These are phyloP conservation scores for Macrophomina tecta DNA, from an alignment of 2,329 filamentous ascomycete species.

Conservation along the genomic window DNA sequence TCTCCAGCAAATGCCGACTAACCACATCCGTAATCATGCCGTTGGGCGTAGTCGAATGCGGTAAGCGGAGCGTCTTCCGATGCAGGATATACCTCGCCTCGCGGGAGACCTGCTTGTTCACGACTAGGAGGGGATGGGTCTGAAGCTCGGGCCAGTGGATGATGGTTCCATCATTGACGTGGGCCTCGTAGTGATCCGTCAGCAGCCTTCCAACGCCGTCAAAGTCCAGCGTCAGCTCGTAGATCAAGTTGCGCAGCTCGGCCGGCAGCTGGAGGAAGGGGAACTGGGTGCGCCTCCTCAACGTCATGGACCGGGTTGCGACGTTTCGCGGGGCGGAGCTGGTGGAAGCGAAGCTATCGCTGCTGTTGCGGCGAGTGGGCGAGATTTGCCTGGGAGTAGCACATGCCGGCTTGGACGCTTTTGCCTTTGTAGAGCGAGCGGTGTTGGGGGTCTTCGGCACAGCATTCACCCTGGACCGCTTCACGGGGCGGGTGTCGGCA, in stretches of 20 bases:
- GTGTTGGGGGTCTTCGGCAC: not conserved
- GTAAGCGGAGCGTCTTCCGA: constrained; percentile 20
- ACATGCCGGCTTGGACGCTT: not conserved
- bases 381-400: not conserved
- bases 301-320: constrained; percentile 17
- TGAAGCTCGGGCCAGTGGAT: constrained; percentile 9
- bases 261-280: constrained; percentile 25
- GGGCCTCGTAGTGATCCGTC: constrained; percentile 21
- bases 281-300: constrained; percentile 22
- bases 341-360: not conserved
- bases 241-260: constrained; percentile 28
- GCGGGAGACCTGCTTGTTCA: constrained; percentile 20
- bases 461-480: not conserved
- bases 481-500: not conserved
- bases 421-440: not conserved
- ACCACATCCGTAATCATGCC: constrained; percentile 17
- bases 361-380: not conserved
- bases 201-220: constrained; percentile 21
- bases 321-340: not conserved
- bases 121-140: constrained; percentile 15
- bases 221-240: constrained; percentile 22
- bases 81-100: constrained; percentile 24
- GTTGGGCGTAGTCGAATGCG: constrained; percentile 20
- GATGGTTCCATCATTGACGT: constrained; percentile 17
- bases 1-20: constrained; percentile 8